These are phyloP conservation scores for Globomyces pollinis-pini DNA, from an alignment of 192 early-diverging fungal species.

Conservation along the genomic window DNA sequence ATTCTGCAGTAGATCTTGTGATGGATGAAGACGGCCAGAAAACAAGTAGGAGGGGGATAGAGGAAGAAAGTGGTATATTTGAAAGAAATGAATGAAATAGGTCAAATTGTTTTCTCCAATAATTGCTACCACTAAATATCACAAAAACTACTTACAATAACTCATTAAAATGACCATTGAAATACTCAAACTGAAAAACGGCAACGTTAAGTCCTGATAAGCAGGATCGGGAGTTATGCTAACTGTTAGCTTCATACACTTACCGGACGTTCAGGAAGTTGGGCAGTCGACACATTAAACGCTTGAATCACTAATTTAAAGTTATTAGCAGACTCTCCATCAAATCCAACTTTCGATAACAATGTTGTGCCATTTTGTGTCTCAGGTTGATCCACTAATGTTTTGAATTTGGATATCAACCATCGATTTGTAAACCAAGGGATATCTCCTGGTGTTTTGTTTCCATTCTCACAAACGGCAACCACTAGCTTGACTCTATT, in stretches of 20 bases:
- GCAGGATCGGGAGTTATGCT: conserved; percentile 11
- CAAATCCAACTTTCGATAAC: no score
- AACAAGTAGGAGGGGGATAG: neutral
- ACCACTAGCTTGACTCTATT: neutral
- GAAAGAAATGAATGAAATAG: conserved; percentile 1
- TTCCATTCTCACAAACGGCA: neutral
- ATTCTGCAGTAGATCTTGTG: no score
- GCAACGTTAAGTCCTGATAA: conserved; percentile 12
- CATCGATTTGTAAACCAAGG: conserved; percentile 2
- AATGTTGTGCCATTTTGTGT: no score
- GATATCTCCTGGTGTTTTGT: neutral
- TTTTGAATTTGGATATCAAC: conserved; percentile 4
- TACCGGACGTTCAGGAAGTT: no score
- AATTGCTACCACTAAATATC: neutral
- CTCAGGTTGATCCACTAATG: no score
- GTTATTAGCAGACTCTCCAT: no score
- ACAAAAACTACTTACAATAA: neutral
- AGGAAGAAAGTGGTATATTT: neutral
- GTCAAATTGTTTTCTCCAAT: neutral
- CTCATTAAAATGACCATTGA: neutral
- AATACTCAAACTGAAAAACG: conserved; percentile 25
- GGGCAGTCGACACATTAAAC: no score
- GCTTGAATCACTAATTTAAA: no score
- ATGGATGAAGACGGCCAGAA: conserved; percentile 1
- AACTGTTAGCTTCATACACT: no score